Evolutionary conservation across 768 basidiomycete species (phyloP).

Genomic region (Trametes cingulata): DNA sequence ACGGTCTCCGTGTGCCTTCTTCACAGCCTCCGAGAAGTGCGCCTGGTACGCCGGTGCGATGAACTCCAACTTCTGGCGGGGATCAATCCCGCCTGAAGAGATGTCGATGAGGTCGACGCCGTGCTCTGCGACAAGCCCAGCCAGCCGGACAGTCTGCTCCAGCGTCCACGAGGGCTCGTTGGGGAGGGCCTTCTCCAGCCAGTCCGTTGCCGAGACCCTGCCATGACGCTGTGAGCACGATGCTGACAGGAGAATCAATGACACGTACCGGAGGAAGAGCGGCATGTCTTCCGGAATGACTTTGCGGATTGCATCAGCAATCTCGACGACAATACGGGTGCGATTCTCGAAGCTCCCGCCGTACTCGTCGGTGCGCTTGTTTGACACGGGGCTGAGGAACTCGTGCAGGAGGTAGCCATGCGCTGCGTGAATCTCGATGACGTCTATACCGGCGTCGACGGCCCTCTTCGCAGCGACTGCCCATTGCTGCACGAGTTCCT

Average conservation of each 20-base stretch:
- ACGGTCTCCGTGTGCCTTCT: conserved; percentile 43
- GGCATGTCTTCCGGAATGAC: conserved; percentile 63
- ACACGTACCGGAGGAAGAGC: conserved; percentile 62
- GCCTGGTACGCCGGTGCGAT: conserved; percentile 19
- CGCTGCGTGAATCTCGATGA: conserved; percentile 26
- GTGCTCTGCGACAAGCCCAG: conserved; percentile 55
- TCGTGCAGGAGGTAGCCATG: conserved; percentile 26
- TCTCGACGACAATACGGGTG: conserved; percentile 56
- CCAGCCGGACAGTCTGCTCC: conserved; percentile 65
- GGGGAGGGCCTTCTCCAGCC: conserved; percentile 59
- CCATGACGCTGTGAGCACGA: not conserved
- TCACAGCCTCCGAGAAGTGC: conserved; percentile 29
- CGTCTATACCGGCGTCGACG: conserved; percentile 50
- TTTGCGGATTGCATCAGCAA: conserved; percentile 62
- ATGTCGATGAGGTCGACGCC: conserved; percentile 80
- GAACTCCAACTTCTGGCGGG: conserved; percentile 45
- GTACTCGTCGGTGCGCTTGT: conserved; percentile 48
- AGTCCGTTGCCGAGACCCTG: conserved; percentile 72
- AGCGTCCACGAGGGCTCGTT: conserved; percentile 65
- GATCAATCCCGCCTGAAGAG: conserved; percentile 61
- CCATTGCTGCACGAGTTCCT: conserved; percentile 30
- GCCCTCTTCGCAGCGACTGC: conserved; percentile 44
- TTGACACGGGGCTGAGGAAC: conserved; percentile 41
- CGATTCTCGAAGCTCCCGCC: conserved; percentile 53
- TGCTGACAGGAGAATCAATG: not conserved